Evolutionary conservation across 164 flowering plant species (phyloP), one percentile per base, ranked within the genome.

Genomic region (Umbellularia californica): DNA sequence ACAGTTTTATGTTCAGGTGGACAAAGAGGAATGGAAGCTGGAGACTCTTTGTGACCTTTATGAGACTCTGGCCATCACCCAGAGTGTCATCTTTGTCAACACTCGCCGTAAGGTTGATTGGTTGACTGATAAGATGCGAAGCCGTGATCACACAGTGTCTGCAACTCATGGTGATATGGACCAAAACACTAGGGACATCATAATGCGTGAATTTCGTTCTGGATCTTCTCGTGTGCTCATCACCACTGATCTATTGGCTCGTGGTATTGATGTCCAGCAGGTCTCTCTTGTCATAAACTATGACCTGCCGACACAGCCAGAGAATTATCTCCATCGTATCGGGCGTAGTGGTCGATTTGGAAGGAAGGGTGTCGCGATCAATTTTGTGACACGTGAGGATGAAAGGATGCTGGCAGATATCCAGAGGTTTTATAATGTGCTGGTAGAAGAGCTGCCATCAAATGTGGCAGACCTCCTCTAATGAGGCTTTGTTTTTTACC

Each of bases 91-190:
- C 17, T 72, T 72, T 25, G 66, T 62, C 50, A 72, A 72, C 75
- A 72, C 75, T 17, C 33, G 65, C 9, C 66, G 75, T 20, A 72
- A 72, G 68, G 79, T 77, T 25, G 79, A 77, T 68, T 77, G 79
- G 79, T 41, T 77, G 50, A 77, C 79, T 2, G 75, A 77, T 67
- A 77, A 77, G 75, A 77, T 77, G 79, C 75, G 79, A n/a, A 72
- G 62, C 71, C 14, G 68, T 55, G 65, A 71, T 58, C 72, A 72
- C 67, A 72, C 99, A 2, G 98, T 95, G 70, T 95, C 99, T 51
- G 84, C 96, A 68, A 93, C 90, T 95, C 97, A 95, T 73, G 99
- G 98, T 63, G 98, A 90, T 81, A 93, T 95, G 99, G 98, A 98
- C 77, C 99, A 95, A 80, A 93, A 84, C 78, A 98, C 93, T 74